These are phyloP conservation scores for Coemansia sp. DNA, from an alignment of 192 early-diverging fungal species.

Conservation along the genomic window DNA sequence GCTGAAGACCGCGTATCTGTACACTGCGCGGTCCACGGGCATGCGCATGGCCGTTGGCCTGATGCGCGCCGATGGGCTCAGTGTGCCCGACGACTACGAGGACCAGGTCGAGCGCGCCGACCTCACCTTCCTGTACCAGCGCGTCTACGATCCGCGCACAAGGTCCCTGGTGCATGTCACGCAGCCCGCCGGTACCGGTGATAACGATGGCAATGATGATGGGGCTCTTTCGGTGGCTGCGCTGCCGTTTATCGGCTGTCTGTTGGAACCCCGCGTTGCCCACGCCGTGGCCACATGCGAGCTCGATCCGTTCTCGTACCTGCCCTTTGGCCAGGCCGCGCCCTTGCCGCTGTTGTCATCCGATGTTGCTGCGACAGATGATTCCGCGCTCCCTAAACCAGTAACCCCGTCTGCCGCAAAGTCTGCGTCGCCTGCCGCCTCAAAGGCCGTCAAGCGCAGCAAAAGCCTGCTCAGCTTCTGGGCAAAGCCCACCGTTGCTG, in stretches of 20 bases:
- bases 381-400: not conserved
- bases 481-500: conserved; percentile 5
- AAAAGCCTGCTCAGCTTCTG: conserved; percentile 29
- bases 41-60: conserved; percentile 58
- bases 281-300: conserved; percentile 61
- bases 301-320: conserved; percentile 64
- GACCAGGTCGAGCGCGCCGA: conserved; percentile 73
- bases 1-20: conserved; percentile 71
- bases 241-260: conserved; percentile 62
- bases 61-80: conserved; percentile 52
- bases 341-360: not conserved
- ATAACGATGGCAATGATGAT: conserved; percentile 29
- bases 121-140: conserved; percentile 84
- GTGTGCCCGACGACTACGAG: conserved; percentile 68
- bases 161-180: conserved; percentile 61
- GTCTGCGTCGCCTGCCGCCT: not conserved
- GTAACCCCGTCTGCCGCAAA: not conserved
- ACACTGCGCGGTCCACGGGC: conserved; percentile 60
- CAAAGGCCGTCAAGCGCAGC: conserved; percentile 7
- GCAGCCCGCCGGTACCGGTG: conserved; percentile 41
- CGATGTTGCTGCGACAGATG: not conserved
- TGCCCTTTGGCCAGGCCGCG: conserved; percentile 40
- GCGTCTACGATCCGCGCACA: conserved; percentile 76
- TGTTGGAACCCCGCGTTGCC: conserved; percentile 55
- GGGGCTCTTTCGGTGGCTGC: too few species aligned